Evolutionary conservation across 495 filamentous ascomycete species (phyloP).

Genomic region (Apodospora peruviana): DNA sequence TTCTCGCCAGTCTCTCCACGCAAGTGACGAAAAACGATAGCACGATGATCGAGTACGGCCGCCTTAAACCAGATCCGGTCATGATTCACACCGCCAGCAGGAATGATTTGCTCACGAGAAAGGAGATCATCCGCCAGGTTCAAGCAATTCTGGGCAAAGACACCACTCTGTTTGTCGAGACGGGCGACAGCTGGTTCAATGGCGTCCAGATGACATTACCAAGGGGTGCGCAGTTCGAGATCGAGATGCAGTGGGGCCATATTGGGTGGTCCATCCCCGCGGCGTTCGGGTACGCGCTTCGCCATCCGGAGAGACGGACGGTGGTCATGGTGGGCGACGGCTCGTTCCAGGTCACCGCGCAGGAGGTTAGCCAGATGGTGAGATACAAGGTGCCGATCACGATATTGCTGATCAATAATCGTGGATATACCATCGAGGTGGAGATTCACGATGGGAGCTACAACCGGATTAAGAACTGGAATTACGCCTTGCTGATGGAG

Average conservation of each 20-base stretch:
- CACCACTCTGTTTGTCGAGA: constrained; percentile 16
- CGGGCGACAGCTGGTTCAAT: constrained; percentile 23
- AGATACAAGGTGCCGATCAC: constrained; percentile 20
- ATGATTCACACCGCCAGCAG: constrained; percentile 4
- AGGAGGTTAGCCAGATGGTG: constrained; percentile 27
- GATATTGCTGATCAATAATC: constrained; percentile 38
- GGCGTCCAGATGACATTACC: constrained; percentile 16
- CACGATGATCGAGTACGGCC: constrained; percentile 20
- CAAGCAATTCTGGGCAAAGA: constrained; percentile 10
- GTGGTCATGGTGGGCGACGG: constrained; percentile 23
- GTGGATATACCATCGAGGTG: constrained; percentile 48
- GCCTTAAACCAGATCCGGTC: constrained; percentile 13
- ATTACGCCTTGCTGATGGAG: constrained; percentile 16
- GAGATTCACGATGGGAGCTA: constrained; percentile 39
- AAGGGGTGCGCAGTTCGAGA: constrained; percentile 19
- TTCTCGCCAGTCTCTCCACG: constrained; percentile 10
- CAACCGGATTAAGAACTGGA: constrained; percentile 24
- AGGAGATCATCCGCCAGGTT: constrained; percentile 14
- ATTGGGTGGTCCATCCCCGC: constrained; percentile 25
- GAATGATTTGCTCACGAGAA: constrained; percentile 12
- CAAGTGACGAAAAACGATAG: constrained; percentile 9
- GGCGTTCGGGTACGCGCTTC: constrained; percentile 19
- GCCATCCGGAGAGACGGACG: constrained; percentile 10
- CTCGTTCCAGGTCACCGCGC: constrained; percentile 25
- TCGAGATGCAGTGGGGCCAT: constrained; percentile 27